Base-by-base conservation (phyloP, 164 flowering plant genomes). In the Umbilicus rupestris region DNA sequence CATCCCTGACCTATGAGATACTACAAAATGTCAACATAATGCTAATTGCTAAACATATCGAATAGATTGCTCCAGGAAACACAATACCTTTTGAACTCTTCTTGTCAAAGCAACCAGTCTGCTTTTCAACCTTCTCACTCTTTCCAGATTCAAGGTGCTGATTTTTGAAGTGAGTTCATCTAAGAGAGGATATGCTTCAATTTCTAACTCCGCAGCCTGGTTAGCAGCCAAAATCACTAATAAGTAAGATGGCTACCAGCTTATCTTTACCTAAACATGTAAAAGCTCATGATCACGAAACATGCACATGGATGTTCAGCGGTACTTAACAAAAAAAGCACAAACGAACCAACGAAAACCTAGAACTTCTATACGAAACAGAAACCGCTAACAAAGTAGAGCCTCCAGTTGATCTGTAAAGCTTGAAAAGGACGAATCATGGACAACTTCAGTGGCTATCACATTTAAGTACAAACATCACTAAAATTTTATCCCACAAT, bases 141-240 rank as follows among this genome's bases (percentile, higher is more conserved):
- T 80, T 72, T 88, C 90, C 83, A 88, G 69, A 65, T 86, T 88
- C 62, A 81, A 67, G 10, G 89, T 86, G 71, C 89, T 86, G 72
- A 88, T 86, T 73, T 86, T 83, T 30, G 89, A 83, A n/a, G 86
- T 83, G 7, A 88, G 87, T 76, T 88, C 94, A 79, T 88, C 90
- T 70, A 88, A 70, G 44, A 86, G 63, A n/a, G 90, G 94, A 69
- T 86, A 86, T 57, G 89, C 90, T 77, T 84, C 94, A 68, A 83
- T 83, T 74, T 83, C 89, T 50, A 88, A 77, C 64, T 88, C 94
- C 57, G 84, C 80, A 35, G 90, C 94, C 94, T 89, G 71, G 28
- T 30, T n/a, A 33, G 47, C 46, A 22, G 22, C 44, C 63, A 37
- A 15, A n/a, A 24, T 41, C 24, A 41, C 12, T 64, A 41, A 37